Evolutionary conservation across 257 asterid species (phyloP), one percentile per base, ranked within the genome.

Genomic region (Galeopsis tetrahit): DNA sequence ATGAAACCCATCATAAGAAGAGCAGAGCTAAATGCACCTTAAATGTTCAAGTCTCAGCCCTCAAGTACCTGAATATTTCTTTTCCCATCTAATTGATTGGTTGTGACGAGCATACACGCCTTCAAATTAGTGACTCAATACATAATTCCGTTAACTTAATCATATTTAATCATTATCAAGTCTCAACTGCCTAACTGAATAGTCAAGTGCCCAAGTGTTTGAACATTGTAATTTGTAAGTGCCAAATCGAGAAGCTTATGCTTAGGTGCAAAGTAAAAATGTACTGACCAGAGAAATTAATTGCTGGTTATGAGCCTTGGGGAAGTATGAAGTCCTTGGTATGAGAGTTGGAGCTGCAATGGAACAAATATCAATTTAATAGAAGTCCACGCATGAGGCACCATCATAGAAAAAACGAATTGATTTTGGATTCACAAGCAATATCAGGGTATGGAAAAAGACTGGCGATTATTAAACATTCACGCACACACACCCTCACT

Each of bases 301-400:
- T 62, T 48, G 56, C 44, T 62, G 81, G 57, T 80, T 55, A 71
- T 51, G 68, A 60, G 71, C 66, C 77, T 39, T 74, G 1, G 86
- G 80, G 69, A 56, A 56, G 70, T 69, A 63, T 31, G 83, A 71
- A 42, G 75, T 70, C 81, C 82, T 74, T 14, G 68, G 74, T 35
- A 73, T 70, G 56, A 52, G 75, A 73, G 75, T 46, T 65, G 90
- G 81, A 85, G 82, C 90, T 85, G 86, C 74, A 71, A 63, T n/a
- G 15, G 52, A 76, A 55, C 51, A 56, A 34, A 69, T 8, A 15
- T 17, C 57, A 53, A 56, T 56, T 60, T 3, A 21, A 44, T 33
- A 68, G 44, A 39, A 49, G 36, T 43, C 33, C 43, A 33, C 9
- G 63, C 34, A 78, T 6, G 42, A 65, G 64, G 46, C 14, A 14